Percentiles rank a stretch among this genome's conserved stretches.
Conservation (phyloP, 192 early-diverging fungal genomes). For the Linnemannia schmuckeri region DNA sequence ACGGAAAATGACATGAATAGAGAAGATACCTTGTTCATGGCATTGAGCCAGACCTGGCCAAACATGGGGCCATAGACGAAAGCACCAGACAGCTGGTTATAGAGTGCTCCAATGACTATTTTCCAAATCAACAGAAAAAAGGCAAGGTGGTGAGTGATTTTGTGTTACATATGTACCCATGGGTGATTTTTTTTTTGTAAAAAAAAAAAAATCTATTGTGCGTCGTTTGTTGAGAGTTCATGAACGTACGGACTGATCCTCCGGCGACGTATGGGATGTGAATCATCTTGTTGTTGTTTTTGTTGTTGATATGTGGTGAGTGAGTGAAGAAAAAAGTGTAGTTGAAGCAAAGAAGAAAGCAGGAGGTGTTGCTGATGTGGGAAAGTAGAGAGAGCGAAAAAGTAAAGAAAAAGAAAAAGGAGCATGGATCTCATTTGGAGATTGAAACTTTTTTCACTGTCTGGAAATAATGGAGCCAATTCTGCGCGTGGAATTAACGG, state of each 20-base stretch:
- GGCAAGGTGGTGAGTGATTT: neutral
- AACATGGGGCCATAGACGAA: constrained; percentile 55
- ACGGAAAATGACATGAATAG: neutral
- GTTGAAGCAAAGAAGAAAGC: neutral
- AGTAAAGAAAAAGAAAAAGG: neutral
- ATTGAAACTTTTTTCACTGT: neutral
- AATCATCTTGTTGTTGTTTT: constrained; percentile 17
- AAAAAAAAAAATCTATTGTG: neutral
- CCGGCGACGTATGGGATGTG: constrained; percentile 47
- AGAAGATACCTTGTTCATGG: constrained; percentile 42
- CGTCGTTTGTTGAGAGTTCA: neutral
- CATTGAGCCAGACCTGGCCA: constrained; percentile 48
- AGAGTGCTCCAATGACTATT: constrained; percentile 43
- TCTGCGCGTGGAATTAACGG: too few species aligned
- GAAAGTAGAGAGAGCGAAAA: neutral
- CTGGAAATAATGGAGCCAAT: neutral
- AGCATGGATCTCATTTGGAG: too few species aligned
- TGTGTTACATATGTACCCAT: neutral
- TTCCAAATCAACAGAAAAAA: neutral
- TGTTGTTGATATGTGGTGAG: neutral
- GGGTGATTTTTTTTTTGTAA: too few species aligned
- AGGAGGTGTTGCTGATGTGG: neutral
- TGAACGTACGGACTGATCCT: constrained; percentile 45
- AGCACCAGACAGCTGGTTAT: constrained; percentile 46
- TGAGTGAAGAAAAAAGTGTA: neutral